Percentiles rank a stretch among this genome's conserved stretches.
phyloP scores from a whole-genome alignment of 2,329 filamentous ascomycete genomes.

The Thielaviopsis musarum region DNA sequence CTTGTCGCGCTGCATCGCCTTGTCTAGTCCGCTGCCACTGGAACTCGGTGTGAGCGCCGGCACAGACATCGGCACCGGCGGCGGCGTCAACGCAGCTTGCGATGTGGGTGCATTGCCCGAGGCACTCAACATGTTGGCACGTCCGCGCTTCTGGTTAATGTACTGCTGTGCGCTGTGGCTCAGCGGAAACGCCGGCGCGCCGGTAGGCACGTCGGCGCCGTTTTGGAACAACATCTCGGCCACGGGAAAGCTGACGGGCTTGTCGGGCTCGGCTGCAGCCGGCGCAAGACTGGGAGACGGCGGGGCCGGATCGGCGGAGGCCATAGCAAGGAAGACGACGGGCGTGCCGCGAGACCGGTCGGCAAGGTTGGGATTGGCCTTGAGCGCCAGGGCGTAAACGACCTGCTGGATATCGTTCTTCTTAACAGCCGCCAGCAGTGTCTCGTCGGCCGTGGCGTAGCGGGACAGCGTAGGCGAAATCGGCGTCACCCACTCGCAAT shows the following conservation, averaged over 20 bases:
- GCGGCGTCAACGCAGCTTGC: conserved; percentile 20
- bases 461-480: conserved; percentile 60
- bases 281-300: conserved; percentile 38
- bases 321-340: conserved; percentile 76
- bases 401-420: conserved; percentile 90
- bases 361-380: conserved; percentile 69
- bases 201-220: conserved; percentile 67
- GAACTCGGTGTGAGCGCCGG: conserved; percentile 32
- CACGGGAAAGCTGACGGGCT: conserved; percentile 59
- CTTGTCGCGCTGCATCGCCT: conserved; percentile 39
- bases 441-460: conserved; percentile 69
- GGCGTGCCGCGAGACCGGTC: conserved; percentile 83
- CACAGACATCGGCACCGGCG: too few species aligned
- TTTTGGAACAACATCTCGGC: conserved; percentile 89
- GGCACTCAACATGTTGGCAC: conserved; percentile 24
- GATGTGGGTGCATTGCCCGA: conserved; percentile 35
- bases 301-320: conserved; percentile 77
- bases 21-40: conserved; percentile 26
- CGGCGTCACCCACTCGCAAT: conserved; percentile 63
- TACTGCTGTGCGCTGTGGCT: conserved; percentile 68
- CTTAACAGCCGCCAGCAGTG: conserved; percentile 81
- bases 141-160: conserved; percentile 57
- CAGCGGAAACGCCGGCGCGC: conserved; percentile 67
- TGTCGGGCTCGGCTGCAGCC: conserved; percentile 26
- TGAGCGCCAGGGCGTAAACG: conserved; percentile 73